Conservation (phyloP, 2,329 filamentous ascomycete species). For the Penicillium thymicola region DNA sequence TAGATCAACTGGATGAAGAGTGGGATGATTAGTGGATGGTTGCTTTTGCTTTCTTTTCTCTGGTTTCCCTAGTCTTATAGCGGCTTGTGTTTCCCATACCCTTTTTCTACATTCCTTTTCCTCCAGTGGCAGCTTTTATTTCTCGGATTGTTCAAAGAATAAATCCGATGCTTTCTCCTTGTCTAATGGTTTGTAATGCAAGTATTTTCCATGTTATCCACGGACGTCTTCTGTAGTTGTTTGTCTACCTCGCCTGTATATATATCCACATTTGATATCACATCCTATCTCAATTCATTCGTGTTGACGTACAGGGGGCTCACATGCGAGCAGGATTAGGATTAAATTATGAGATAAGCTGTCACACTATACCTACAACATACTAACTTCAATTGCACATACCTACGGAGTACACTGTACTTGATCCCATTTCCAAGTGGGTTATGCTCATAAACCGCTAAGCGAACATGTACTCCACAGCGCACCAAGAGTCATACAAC, state of each 20-base stretch:
- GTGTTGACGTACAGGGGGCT: neutral
- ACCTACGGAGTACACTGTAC: neutral
- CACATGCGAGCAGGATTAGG: neutral
- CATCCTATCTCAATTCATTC: neutral
- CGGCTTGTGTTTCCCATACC: neutral
- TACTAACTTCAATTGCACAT: neutral
- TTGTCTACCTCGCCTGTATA: neutral
- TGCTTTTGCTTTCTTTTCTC: neutral
- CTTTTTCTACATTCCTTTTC: neutral
- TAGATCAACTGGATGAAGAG: slow-evolving; percentile 94
- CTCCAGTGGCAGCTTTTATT: neutral
- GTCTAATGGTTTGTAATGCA: neutral
- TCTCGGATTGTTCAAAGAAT: neutral
- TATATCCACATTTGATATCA: neutral
- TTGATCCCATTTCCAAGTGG: neutral
- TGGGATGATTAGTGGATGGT: slow-evolving; percentile 68
- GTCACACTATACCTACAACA: neutral
- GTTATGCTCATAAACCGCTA: neutral
- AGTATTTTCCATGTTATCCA: neutral
- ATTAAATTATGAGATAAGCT: too few species aligned
- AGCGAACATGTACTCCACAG: neutral
- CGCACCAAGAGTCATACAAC: neutral
- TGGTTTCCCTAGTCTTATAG: neutral
- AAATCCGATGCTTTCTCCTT: too few species aligned
- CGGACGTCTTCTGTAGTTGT: neutral